Percentiles rank a stretch among this genome's conserved stretches.
Conservation (phyloP, 2,329 filamentous ascomycete species). For the Aspergillus intermedius region DNA sequence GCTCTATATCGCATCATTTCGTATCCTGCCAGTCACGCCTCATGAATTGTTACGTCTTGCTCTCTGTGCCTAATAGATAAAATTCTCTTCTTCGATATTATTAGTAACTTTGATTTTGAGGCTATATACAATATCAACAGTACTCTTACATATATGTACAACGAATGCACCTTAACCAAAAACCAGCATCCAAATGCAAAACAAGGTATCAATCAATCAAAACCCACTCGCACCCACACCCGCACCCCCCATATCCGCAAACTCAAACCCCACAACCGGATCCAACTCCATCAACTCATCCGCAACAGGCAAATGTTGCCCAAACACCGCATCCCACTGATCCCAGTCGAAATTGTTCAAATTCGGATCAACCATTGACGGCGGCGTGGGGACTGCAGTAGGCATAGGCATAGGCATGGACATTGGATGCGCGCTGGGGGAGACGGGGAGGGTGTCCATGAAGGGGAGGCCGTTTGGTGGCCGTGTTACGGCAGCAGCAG, state of each 20-base stretch:
- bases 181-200: not conserved
- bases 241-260: constrained; percentile 19
- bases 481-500: not conserved
- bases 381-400: constrained; percentile 24
- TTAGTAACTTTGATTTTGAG: too few relatives aligned
- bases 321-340: constrained; percentile 45
- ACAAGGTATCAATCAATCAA: not conserved
- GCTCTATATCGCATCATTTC: constrained; percentile 16
- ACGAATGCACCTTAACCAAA: too few relatives aligned
- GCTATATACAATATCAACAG: not conserved
- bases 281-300: constrained; percentile 41
- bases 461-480: constrained; percentile 11
- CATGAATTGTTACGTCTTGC: constrained; percentile 26
- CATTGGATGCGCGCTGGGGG: constrained; percentile 8
- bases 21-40: constrained; percentile 30
- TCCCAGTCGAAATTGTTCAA: constrained; percentile 45
- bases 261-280: constrained; percentile 29
- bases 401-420: constrained; percentile 2
- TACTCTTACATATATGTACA: not conserved
- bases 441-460: constrained; percentile 14
- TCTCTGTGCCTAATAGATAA: not conserved
- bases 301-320: constrained; percentile 39
- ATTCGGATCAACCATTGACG: constrained; percentile 35
- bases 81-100: too few relatives aligned
- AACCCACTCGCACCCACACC: constrained; percentile 1